Evolutionary conservation across 768 basidiomycete species (phyloP).

Genomic region (Dacryopinax spathularia): DNA sequence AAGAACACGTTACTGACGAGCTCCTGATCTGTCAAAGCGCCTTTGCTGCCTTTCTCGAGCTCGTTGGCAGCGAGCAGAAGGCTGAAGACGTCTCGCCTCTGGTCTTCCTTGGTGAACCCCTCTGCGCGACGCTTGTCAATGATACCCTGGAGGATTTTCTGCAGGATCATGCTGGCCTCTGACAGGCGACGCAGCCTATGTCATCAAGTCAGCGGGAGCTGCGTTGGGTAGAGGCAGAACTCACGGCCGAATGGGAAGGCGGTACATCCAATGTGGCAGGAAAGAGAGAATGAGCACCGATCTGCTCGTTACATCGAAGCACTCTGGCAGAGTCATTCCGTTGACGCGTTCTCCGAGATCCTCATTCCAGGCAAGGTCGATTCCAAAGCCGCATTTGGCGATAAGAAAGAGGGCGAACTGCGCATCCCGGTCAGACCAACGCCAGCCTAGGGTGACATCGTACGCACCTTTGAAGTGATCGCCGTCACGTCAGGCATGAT

Average conservation of each 20-base stretch:
- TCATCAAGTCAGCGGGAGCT: not conserved
- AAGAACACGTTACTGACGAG: conserved; percentile 14
- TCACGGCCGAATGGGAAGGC: not conserved
- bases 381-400: not conserved
- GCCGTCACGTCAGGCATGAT: not conserved
- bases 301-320: not conserved
- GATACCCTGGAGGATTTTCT: not conserved
- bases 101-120: not conserved
- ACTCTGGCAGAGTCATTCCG: not conserved
- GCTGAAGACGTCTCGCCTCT: not conserved
- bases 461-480: not conserved
- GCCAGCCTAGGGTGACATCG: not conserved
- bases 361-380: not conserved
- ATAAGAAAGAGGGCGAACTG: conserved; percentile 7
- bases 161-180: not conserved
- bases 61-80: not conserved
- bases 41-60: not conserved
- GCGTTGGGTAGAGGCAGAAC: no score
- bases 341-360: not conserved
- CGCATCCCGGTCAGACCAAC: not conserved
- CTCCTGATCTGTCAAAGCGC: not conserved
- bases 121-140: not conserved
- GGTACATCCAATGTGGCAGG: not conserved
- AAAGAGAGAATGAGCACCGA: not conserved
- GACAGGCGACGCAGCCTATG: not conserved